A percentile compares a stretch with the other conserved stretches of the same genome.
Evolutionary conservation across 169 alveolate species (phyloP).

Genomic region (Cryptosporidium tyzzeri): DNA sequence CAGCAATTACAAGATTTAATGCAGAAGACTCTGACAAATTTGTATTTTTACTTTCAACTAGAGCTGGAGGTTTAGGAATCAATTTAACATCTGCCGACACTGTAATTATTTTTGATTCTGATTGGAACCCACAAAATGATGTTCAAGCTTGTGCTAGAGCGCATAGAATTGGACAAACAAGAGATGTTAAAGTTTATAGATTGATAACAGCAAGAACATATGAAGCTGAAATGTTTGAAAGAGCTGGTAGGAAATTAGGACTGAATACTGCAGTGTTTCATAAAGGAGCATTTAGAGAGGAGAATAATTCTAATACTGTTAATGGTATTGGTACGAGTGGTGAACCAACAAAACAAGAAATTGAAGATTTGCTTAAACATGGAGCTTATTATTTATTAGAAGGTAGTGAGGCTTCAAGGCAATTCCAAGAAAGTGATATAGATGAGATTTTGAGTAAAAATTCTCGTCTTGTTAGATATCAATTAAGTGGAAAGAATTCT

Average conservation of each 20-base stretch:
- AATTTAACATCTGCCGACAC: constrained; percentile 94
- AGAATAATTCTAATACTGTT: constrained; percentile 24
- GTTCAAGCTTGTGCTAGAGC: constrained; percentile 95
- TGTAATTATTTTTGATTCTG: constrained; percentile 94
- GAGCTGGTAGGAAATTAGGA: constrained; percentile 92
- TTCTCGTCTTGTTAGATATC: constrained; percentile 83
- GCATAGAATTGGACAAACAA: constrained; percentile 93
- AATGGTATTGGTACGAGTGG: constrained; percentile 77
- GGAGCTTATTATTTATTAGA: constrained; percentile 91
- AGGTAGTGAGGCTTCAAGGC: constrained; percentile 83
- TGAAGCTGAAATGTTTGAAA: constrained; percentile 93
- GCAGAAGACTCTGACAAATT: constrained; percentile 84
- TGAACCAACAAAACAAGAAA: constrained; percentile 83
- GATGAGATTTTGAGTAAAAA: constrained; percentile 86
- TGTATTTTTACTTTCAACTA: constrained; percentile 91
- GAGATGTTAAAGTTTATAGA: constrained; percentile 92
- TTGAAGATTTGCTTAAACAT: constrained; percentile 88
- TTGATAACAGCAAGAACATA: constrained; percentile 92
- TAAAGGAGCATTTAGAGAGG: constrained; percentile 86
- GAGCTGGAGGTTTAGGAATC: constrained; percentile 96
- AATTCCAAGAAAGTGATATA: constrained; percentile 84
- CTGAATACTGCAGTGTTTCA: constrained; percentile 92
- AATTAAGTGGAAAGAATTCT: constrained; percentile 83
- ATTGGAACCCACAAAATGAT: constrained; percentile 96
- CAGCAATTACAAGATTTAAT: constrained; percentile 85